phyloP scores from a whole-genome alignment of 1,284 basidiomycete species.

The Irpex sp. region DNA sequence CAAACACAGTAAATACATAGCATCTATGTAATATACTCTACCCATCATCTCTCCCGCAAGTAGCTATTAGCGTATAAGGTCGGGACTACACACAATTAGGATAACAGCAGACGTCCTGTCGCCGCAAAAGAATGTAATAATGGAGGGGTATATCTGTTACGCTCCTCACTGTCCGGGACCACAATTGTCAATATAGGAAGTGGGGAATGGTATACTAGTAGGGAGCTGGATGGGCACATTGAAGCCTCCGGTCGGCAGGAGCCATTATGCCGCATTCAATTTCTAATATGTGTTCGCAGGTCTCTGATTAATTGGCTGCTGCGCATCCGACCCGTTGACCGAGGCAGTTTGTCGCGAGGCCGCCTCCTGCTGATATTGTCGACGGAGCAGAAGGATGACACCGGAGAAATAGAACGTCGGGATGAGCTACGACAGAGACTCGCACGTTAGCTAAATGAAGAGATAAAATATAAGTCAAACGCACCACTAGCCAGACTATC shows the following conservation, averaged over 20 bases:
- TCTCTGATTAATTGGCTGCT: background rate
- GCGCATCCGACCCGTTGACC: background rate
- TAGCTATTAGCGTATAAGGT: too few relatives aligned
- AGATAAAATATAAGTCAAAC: conserved; percentile 19
- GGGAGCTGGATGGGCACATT: background rate
- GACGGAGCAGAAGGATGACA: conserved; percentile 15
- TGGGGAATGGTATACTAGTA: background rate
- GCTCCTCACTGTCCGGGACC: background rate
- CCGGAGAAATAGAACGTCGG: conserved; percentile 43
- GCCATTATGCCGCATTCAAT: background rate
- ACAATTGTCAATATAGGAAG: background rate
- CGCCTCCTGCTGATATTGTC: conserved; percentile 22
- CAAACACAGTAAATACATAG: too few relatives aligned
- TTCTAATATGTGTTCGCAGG: conserved; percentile 2
- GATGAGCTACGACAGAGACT: conserved; percentile 32
- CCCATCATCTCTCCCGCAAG: too few relatives aligned
- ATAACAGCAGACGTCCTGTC: too few relatives aligned
- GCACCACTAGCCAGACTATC: conserved; percentile 50
- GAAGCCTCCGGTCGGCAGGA: background rate
- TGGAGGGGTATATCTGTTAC: too few relatives aligned
- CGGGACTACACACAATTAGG: too few relatives aligned
- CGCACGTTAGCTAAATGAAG: background rate
- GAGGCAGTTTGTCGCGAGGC: background rate
- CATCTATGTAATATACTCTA: too few relatives aligned
- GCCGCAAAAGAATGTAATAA: too few relatives aligned